phyloP scores from a whole-genome alignment of 2,329 filamentous ascomycete species.

The Pseudohalonectria lignicola region DNA sequence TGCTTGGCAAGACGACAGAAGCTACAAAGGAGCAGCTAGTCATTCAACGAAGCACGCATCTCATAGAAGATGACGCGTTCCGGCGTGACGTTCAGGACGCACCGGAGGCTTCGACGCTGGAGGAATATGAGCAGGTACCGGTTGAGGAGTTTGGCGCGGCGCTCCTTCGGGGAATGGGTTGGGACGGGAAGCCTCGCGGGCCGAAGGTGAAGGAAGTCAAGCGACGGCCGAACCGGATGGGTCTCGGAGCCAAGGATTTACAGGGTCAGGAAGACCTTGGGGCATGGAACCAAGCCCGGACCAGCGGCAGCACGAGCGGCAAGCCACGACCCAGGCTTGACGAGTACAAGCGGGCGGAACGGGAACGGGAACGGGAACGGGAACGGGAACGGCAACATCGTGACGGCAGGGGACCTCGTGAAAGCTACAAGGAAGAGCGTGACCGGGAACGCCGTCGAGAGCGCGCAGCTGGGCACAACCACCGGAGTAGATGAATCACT shows the following conservation, averaged over 20 bases:
- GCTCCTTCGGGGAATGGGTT: conserved; percentile 86
- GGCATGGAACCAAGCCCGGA: conserved; percentile 10
- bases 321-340: conserved; percentile 9
- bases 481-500: too few species aligned
- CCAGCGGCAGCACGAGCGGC: conserved; percentile 4
- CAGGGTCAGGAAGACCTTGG: conserved; percentile 13
- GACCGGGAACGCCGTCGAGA: conserved; percentile 6
- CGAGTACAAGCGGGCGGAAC: conserved; percentile 12
- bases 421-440: conserved; percentile 11
- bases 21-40: conserved; percentile 2
- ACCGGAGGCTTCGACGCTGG: conserved; percentile 65
- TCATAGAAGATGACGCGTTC: conserved; percentile 60
- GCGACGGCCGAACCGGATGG: conserved; percentile 68
- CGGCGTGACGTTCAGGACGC: conserved; percentile 57
- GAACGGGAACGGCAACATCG: too few species aligned
- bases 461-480: conserved; percentile 1
- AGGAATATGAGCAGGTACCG: conserved; percentile 79
- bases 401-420: conserved; percentile 7
- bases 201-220: conserved; percentile 54
- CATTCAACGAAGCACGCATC: conserved; percentile 18
- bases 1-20: conserved; percentile 6
- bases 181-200: conserved; percentile 59
- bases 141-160: conserved; percentile 93
- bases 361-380: conserved; percentile 5
- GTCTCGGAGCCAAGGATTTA: conserved; percentile 52